Evolutionary conservation across 2,329 filamentous ascomycete genomes (phyloP).

Genomic region (Pseudogymnoascus sp.): DNA sequence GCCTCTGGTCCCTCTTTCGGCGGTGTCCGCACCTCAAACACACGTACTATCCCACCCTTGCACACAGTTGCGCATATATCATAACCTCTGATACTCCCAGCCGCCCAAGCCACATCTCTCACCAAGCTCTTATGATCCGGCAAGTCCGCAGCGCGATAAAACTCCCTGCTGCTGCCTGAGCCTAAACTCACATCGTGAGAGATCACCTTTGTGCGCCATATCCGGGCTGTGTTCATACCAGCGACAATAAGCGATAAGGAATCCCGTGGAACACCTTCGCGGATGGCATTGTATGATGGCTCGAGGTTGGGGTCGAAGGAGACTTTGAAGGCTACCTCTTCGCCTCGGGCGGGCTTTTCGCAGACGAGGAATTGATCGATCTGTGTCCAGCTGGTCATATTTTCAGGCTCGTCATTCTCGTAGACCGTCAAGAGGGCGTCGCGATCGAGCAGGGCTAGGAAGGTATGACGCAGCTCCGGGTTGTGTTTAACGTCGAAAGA

Average conservation of each 20-base stretch:
- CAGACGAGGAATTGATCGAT: conserved; percentile 72
- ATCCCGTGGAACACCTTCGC: conserved; percentile 73
- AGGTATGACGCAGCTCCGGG: conserved; percentile 71
- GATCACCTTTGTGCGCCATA: conserved; percentile 69
- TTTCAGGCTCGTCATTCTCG: conserved; percentile 80
- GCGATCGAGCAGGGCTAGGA: conserved; percentile 74
- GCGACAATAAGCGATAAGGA: conserved; percentile 76
- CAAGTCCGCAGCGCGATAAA: conserved; percentile 77
- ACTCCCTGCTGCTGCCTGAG: conserved; percentile 59
- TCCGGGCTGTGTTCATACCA: conserved; percentile 71
- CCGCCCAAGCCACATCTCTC: conserved; percentile 85
- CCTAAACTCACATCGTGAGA: conserved; percentile 41
- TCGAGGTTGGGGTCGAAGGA: conserved; percentile 83
- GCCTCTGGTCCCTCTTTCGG: conserved; percentile 38
- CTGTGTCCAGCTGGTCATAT: conserved; percentile 64
- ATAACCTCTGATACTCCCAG: conserved; percentile 81
- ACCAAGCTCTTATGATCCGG: conserved; percentile 68
- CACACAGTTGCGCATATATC: conserved; percentile 88
- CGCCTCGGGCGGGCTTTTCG: conserved; percentile 62
- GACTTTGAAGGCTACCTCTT: conserved; percentile 80
- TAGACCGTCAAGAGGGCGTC: conserved; percentile 74
- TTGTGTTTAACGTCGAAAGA: conserved; percentile 81
- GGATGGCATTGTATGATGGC: conserved; percentile 67
- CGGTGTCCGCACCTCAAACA: conserved; percentile 72
- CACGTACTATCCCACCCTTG: conserved; percentile 80